Conservation (phyloP, 495 filamentous ascomycete species). For the Penicillium canescens region DNA sequence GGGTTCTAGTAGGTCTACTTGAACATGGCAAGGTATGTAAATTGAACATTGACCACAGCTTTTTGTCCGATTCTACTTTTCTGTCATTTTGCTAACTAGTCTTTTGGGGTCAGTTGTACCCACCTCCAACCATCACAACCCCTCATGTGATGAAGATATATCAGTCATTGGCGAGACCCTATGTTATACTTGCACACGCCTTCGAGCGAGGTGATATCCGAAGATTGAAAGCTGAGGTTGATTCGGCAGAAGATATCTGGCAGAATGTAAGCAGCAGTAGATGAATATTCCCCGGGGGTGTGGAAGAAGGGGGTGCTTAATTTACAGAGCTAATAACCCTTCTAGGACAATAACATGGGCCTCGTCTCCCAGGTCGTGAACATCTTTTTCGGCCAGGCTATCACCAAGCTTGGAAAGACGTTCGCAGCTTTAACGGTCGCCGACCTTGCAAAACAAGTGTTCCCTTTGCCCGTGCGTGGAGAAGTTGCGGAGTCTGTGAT, state of each 20-base stretch:
- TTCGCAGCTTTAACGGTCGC: constrained; percentile 49
- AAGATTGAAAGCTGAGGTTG: constrained; percentile 58
- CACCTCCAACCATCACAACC: constrained; percentile 46
- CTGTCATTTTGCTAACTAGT: constrained; percentile 13
- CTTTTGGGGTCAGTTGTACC: constrained; percentile 26
- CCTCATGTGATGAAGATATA: constrained; percentile 55
- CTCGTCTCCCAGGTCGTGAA: constrained; percentile 53
- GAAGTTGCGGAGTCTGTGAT: constrained; percentile 51
- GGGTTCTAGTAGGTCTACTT: constrained; percentile 77
- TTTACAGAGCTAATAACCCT: constrained; percentile 1
- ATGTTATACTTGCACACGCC: constrained; percentile 64
- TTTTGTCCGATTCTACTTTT: neutral
- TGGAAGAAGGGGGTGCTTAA: neutral
- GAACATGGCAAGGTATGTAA: constrained; percentile 60
- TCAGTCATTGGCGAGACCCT: constrained; percentile 63
- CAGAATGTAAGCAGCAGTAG: constrained; percentile 45
- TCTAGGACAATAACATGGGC: constrained; percentile 58
- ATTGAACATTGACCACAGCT: no score
- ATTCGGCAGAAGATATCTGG: constrained; percentile 59
- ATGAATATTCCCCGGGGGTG: neutral
- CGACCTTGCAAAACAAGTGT: constrained; percentile 38
- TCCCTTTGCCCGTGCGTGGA: constrained; percentile 43
- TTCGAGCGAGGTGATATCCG: constrained; percentile 63
- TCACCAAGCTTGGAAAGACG: constrained; percentile 43
- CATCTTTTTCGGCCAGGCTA: constrained; percentile 45